Percentiles rank a stretch among this genome's conserved stretches.
phyloP scores from a whole-genome alignment of 768 basidiomycete genomes.

The Gyrodon lividus region DNA sequence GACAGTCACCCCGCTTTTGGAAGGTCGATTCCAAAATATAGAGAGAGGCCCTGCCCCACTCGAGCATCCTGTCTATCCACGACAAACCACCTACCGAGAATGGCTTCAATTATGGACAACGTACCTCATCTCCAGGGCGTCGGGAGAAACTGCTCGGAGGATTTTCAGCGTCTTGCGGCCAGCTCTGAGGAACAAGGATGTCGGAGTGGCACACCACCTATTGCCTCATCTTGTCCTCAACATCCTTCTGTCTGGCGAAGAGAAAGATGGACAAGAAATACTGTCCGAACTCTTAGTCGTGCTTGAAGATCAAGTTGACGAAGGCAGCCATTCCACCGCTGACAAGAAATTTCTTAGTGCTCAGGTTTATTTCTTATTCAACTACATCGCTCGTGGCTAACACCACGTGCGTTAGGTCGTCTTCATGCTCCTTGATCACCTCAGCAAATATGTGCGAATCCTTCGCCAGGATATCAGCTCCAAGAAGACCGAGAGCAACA shows the following conservation, averaged over 20 bases:
- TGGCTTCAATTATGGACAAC: conserved; percentile 93
- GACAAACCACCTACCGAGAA: conserved; percentile 82
- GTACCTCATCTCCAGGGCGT: conserved; percentile 69
- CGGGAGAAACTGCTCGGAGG: conserved; percentile 52
- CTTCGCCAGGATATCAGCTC: conserved; percentile 62
- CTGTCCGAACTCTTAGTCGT: conserved; percentile 76
- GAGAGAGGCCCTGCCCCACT: conserved; percentile 39
- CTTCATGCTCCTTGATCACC: conserved; percentile 92
- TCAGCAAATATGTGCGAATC: conserved; percentile 84
- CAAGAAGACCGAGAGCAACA: conserved; percentile 48
- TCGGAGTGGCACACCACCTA: conserved; percentile 88
- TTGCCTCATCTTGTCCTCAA: conserved; percentile 91
- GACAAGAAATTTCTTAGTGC: conserved; percentile 91
- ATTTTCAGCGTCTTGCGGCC: conserved; percentile 82
- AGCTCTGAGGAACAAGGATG: conserved; percentile 83
- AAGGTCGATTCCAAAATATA: conserved; percentile 58
- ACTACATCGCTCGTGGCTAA: background rate
- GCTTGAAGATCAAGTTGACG: conserved; percentile 80
- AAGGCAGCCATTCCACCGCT: conserved; percentile 51
- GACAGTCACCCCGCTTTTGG: conserved; percentile 81
- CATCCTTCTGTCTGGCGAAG: conserved; percentile 72
- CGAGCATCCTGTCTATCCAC: conserved; percentile 76
- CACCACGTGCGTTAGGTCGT: conserved; percentile 60
- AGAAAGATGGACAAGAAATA: conserved; percentile 61
- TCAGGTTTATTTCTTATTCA: conserved; percentile 55